Base-by-base conservation (phyloP, 208 protist species). In the Leishmania aethiopica region DNA sequence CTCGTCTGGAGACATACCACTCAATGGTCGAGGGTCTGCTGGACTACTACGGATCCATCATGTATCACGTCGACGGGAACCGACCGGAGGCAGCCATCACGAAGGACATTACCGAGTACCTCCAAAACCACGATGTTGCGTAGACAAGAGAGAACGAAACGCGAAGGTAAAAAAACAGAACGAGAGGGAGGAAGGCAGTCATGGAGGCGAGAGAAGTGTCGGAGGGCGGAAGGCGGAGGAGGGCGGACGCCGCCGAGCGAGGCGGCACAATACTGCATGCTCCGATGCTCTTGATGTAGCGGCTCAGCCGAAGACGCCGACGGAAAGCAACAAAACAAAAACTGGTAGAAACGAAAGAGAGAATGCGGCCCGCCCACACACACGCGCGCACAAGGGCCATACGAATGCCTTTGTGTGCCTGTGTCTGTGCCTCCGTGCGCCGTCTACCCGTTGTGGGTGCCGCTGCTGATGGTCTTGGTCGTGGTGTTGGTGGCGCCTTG, bases 1-100 rank as follows among this genome's bases (percentile, higher is more conserved):
- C 81, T 25, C 94, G 95, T n/a, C 88, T 98, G 35, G 69, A 91
- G 59, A 76, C 80, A 22, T 98, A 96, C 81, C 95, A 96, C 88
- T 60, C 87, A 35, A 89, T 86, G 74, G 83, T 94, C 35, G 77
- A 89, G n/a, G 84, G 81, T 6, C 57, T 98, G 5, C 64, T 92
- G 75, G 83, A 89, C 37, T 92, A 91, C 81, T 98, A 98, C 81
- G 85, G 78, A 11, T 69, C 88, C 10, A 77, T 98, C 60, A 78
- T 88, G 45, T 82, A 90, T 49, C 84, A 75, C 67, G 77, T 96
- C 42, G 79, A 97, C 77, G 94, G 86, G 22, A 88, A 92, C 80
- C 80, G 88, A 11, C 37, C 72, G 51, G 73, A 90, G 84, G 37
- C 75, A 0, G 82, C 86, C 2, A 89, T 97, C 40, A 83, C 75